Conservation (phyloP, 306 rosid genomes). For the Quercus ilex region DNA sequence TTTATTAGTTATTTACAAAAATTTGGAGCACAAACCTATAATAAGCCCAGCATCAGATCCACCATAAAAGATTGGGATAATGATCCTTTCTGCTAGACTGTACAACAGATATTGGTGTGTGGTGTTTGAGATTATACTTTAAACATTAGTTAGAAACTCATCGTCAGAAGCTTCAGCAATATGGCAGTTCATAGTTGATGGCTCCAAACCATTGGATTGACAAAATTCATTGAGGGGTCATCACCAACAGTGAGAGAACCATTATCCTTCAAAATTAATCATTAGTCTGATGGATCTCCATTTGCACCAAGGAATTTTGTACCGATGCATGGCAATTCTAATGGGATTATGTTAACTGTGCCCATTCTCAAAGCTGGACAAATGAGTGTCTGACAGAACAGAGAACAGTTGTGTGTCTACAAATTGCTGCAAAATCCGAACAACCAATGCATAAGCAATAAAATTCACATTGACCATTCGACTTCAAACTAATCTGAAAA, state of each 20-base stretch:
- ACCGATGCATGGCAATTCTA: neutral
- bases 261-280: slow-evolving; percentile 3
- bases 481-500: neutral
- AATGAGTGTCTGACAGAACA: slow-evolving; percentile 72
- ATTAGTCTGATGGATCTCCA: slow-evolving; percentile 6
- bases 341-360: slow-evolving; percentile 16
- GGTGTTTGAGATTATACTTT: slow-evolving; percentile 10
- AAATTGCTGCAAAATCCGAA: slow-evolving; percentile 54
- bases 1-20: slow-evolving; percentile 13
- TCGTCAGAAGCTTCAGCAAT: slow-evolving; percentile 1
- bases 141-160: slow-evolving; percentile 30
- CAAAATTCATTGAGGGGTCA: slow-evolving; percentile 1
- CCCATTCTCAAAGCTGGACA: slow-evolving; percentile 76
- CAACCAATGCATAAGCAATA: slow-evolving; percentile 14
- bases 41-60: slow-evolving; percentile 39
- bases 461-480: neutral
- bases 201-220: slow-evolving; percentile 21
- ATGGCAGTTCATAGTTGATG: slow-evolving; percentile 3
- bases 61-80: slow-evolving; percentile 37
- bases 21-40: neutral
- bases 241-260: slow-evolving; percentile 10
- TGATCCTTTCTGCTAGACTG: slow-evolving; percentile 26
- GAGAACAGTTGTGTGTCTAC: slow-evolving; percentile 87
- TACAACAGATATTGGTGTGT: neutral
- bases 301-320: slow-evolving; percentile 17